These are phyloP conservation scores for Echites panduratus DNA, from an alignment of 257 asterid genomes.

Conservation along the genomic window DNA sequence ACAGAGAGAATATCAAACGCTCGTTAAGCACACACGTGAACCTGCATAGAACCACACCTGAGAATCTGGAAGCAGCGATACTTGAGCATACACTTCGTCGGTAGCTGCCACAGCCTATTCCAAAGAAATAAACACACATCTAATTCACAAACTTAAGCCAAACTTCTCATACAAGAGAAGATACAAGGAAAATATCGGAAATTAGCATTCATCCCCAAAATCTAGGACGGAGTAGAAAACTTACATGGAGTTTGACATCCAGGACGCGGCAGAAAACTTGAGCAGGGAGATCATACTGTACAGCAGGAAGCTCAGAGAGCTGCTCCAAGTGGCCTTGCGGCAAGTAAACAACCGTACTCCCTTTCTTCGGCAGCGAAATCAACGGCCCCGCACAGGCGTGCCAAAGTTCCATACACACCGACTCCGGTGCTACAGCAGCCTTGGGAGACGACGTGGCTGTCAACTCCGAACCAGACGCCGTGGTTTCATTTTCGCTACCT, in stretches of 20 bases:
- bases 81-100: conserved; percentile 91
- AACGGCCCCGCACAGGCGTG: conserved; percentile 98
- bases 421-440: conserved; percentile 25
- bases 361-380: conserved; percentile 86
- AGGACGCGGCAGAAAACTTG: conserved; percentile 90
- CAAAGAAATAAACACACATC: conserved; percentile 9
- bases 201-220: neutral
- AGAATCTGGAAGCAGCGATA: conserved; percentile 71
- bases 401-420: conserved; percentile 96
- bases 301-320: conserved; percentile 51
- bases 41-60: conserved; percentile 38
- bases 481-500: conserved; percentile 16
- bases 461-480: conserved; percentile 36
- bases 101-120: conserved; percentile 72
- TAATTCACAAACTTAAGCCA: neutral
- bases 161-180: neutral
- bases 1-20: neutral
- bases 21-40: neutral
- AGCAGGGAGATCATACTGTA: conserved; percentile 55
- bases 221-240: neutral
- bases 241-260: conserved; percentile 83
- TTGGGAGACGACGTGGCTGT: conserved; percentile 26
- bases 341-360: conserved; percentile 72
- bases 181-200: neutral
- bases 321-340: conserved; percentile 93